These are phyloP conservation scores for Moesziomyces parantarcticus DNA, from an alignment of 1,284 basidiomycete species.

Conservation along the genomic window DNA sequence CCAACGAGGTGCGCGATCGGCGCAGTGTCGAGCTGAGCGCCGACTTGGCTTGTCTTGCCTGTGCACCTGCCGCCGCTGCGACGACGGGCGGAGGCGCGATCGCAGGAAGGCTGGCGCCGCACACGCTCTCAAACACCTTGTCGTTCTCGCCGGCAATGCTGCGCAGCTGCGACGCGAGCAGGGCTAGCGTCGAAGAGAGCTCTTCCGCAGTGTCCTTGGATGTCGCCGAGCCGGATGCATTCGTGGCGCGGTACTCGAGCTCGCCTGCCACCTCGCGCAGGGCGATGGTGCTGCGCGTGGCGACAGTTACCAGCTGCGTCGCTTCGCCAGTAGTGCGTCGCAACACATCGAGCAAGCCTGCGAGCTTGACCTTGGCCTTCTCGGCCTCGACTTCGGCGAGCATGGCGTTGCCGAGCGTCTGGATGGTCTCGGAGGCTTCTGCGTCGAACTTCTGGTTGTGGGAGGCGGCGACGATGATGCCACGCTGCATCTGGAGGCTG, in stretches of 20 bases:
- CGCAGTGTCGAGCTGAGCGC: conserved; percentile 17
- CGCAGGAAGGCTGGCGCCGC: conserved; percentile 73
- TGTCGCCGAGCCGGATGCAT: conserved; percentile 57
- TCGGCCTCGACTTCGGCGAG: conserved; percentile 79
- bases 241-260: conserved; percentile 71
- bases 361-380: conserved; percentile 78
- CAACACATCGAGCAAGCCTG: conserved; percentile 76
- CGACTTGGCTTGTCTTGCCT: conserved; percentile 8
- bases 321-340: conserved; percentile 77
- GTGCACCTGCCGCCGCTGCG: neutral
- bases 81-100: neutral
- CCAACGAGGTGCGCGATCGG: conserved; percentile 15
- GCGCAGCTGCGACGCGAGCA: conserved; percentile 65
- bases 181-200: conserved; percentile 69
- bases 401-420: conserved; percentile 76
- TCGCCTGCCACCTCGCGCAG: conserved; percentile 76
- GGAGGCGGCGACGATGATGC: conserved; percentile 81
- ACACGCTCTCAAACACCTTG: conserved; percentile 73
- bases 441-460: conserved; percentile 83
- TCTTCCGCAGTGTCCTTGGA: conserved; percentile 69
- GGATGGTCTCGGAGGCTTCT: conserved; percentile 77
- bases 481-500: conserved; percentile 82
- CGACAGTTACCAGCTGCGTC: conserved; percentile 78
- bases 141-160: conserved; percentile 70
- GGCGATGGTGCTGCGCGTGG: conserved; percentile 81